These are phyloP conservation scores for Neofusicoccum sp. DNA, from an alignment of 2,329 filamentous ascomycete genomes.

Conservation along the genomic window DNA sequence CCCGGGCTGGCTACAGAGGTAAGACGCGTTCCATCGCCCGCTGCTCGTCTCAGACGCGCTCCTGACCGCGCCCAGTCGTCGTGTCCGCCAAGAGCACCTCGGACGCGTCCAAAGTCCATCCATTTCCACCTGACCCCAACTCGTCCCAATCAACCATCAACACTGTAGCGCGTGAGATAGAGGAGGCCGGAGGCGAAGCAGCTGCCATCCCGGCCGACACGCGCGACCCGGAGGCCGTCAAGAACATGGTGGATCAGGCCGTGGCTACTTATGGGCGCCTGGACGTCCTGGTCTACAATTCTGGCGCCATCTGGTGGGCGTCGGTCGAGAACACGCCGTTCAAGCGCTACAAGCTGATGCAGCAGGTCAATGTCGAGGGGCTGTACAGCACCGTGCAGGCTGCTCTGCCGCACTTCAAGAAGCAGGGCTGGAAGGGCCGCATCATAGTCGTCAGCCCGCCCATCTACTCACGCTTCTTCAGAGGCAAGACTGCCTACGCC, in stretches of 20 bases:
- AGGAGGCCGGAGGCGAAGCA: conserved; percentile 61
- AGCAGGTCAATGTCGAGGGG: conserved; percentile 58
- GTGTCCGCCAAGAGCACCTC: conserved; percentile 75
- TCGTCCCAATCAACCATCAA: conserved; percentile 72
- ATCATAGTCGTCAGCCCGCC: conserved; percentile 80
- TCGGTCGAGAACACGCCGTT: conserved; percentile 69
- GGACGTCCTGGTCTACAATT: conserved; percentile 78
- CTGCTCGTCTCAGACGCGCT: background rate
- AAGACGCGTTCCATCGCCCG: conserved; percentile 22
- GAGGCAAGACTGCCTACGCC: conserved; percentile 83
- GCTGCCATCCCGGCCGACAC: conserved; percentile 69
- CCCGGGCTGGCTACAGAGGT: conserved; percentile 69
- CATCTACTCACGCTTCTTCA: conserved; percentile 81
- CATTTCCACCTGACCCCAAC: conserved; percentile 76
- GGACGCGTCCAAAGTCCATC: conserved; percentile 53
- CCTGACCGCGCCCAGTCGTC: conserved; percentile 56
- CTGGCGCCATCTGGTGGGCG: conserved; percentile 83
- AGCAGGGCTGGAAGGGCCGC: conserved; percentile 56
- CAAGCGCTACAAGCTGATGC: conserved; percentile 67
- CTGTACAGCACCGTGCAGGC: conserved; percentile 72
- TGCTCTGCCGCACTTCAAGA: conserved; percentile 63
- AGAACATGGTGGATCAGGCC: conserved; percentile 58
- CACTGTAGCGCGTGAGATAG: conserved; percentile 75
- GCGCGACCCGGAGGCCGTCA: conserved; percentile 60
- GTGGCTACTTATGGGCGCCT: conserved; percentile 60